Conservation (phyloP, 2,329 filamentous ascomycete genomes). For the Talaromyces sp. region DNA sequence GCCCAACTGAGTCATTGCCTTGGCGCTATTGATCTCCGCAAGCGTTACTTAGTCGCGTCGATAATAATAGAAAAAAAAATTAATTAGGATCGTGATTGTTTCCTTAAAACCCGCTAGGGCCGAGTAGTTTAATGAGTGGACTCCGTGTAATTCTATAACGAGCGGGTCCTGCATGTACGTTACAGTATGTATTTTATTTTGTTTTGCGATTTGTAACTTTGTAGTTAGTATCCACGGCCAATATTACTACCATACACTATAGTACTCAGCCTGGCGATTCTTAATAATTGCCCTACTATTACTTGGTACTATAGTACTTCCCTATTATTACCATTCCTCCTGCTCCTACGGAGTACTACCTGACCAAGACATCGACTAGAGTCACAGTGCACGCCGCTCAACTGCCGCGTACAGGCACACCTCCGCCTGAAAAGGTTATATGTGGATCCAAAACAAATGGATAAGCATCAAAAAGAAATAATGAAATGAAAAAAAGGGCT, state of each 20-base stretch:
- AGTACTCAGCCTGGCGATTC: neutral
- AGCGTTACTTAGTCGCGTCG: neutral
- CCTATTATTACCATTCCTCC: neutral
- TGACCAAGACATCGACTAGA: neutral
- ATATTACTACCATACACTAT: neutral
- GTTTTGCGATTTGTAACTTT: too few relatives aligned
- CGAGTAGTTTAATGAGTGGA: neutral
- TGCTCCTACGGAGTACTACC: neutral
- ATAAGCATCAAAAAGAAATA: neutral
- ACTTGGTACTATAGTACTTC: neutral
- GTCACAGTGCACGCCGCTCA: neutral
- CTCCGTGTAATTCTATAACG: neutral
- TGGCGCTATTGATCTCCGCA: neutral
- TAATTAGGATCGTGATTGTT: neutral
- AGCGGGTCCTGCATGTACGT: neutral
- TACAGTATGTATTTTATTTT: too few relatives aligned
- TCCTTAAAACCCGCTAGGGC: neutral
- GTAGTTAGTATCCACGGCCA: too few relatives aligned
- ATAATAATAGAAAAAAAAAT: neutral
- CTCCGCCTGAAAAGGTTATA: neutral
- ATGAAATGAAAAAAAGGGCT: neutral
- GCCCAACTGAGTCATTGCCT: conserved; percentile 2
- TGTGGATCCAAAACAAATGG: neutral
- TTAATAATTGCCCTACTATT: neutral
- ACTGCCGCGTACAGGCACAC: neutral